Evolutionary conservation across 768 basidiomycete genomes (phyloP), one percentile per base, ranked within the genome.

Genomic region (Suillus plorans): DNA sequence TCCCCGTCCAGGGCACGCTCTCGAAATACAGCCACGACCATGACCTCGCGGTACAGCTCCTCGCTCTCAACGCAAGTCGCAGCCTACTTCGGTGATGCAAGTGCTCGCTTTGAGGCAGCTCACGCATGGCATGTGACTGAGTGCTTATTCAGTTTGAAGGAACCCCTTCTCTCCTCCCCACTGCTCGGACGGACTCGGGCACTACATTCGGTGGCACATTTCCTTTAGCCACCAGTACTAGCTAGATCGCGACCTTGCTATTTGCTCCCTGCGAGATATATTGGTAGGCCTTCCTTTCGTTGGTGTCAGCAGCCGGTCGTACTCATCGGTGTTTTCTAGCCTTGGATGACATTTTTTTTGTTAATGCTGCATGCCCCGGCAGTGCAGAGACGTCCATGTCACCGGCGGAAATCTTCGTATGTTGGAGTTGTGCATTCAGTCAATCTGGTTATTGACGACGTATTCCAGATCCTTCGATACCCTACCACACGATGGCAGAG

Each of bases 1-100:
- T 98, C 5, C 85, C 91, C 45, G 91, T 99, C 67, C 89, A 99
- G 68, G 97, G 99, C 76, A 98, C 95, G 0, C 87, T 99, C 14
- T 99, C 97, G 6, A 97, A 97, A 77, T 99, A 99, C 80, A 97
- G 94, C 65, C 97, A 99, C 81, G 97, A 99, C 81, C 95, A 92
- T 71, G 97, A 99, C 78, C 87, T 99, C n/a, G 84, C 87, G 52
- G 97, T 99, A 25, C 28, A 28, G 28, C 28, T 28, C 28, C 28
- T 28, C 28, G 28, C 28, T 3, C 28, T 28, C 28, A 28, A 28
- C 28, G 28, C 28, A 28, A 28, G 28, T 28, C 2, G 28, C 28
- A 28, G 28, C 28, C 28, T 28, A 28, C 2, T 28, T 28, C 28
- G 28, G 28, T 28, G 28, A 28, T 28, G 28, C 28, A 28, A 28